Base-by-base conservation (phyloP, 768 basidiomycete genomes). In the Pleurotus sapidus region DNA sequence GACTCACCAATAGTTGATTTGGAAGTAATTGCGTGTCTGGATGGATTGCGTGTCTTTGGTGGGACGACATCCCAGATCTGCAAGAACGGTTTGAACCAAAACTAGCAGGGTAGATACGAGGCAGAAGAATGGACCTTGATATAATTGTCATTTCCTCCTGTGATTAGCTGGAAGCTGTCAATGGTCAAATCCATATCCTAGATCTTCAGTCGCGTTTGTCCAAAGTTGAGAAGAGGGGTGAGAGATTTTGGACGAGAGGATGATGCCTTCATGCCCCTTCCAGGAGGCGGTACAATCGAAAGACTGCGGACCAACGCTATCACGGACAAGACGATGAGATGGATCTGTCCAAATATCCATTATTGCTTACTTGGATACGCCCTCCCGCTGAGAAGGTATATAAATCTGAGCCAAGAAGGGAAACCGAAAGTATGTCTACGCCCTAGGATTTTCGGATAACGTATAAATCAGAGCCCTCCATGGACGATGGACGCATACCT, bases 261-360 rank as follows among this genome's bases (percentile, higher is more conserved):
- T 84, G 55, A 93, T 93, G 12, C 89, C 91, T 17, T 58, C 48
- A 65, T 98, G 95, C 0, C 84, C 94, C 39, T 74, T 69, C 90
- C 94, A 98, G 0, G 86, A 86, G 0, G 89, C 88, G 0, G 84
- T 89, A 63, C 90, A 90, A 60, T 95, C 87, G 64, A 97, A 98
- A 0, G 88, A 84, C 1, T n/a, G 86, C 78, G 23, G 92, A 93
- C 80, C 89, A 94, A 25, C 91, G 80, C 86, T 95, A 51, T 14
- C 48, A 47, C 27, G 48, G 30, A 9, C 30, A 34, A 57, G 39
- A 6, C 37, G 51, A 40, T 18, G 38, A 23, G 53, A 20, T 50
- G 54, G 46, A 1, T 20, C 46, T 7, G 15, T 7, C 45, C 17
- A 58, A 47, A 24, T 39, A 56, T 50, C 20, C 12, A 25, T 23